Base-by-base conservation (phyloP, 768 basidiomycete genomes). In the Boletus insuetus region DNA sequence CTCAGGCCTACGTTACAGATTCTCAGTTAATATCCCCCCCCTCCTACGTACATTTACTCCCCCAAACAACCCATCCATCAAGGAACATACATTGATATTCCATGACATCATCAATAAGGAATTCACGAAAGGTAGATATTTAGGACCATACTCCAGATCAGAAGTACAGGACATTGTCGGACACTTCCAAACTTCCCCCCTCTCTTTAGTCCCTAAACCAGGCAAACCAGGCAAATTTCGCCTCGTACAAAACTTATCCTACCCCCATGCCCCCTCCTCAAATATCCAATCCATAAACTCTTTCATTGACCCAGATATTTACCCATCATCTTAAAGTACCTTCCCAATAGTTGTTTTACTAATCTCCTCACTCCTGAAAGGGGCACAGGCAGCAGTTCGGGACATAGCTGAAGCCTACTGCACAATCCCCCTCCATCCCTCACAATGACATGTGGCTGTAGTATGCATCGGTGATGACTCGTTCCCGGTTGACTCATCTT, bases 241-340 rank as follows among this genome's bases (percentile, higher is more conserved):
- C 0, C 46, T 71, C 0, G 39, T 75, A 0, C 73, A 76, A 24
- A 72, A 76, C 40, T 61, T 68, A 2, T 75, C 49, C 32, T 75
- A 11, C 16, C 69, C 67, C 7, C 3, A 6, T 0, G 22, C n/a
- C 3, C 0, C 20, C 2, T 4, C 42, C 1, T 12, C n/a, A 17
- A 55, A 24, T 20, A 8, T 67, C 10, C n/a, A 60, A 14, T 77
- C 75, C 0, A 70, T 78, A 20, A 78, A 78, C 32, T 56, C 55
- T 0, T 17, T 40, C 5, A 72, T 80, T 9, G 45, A 74, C 35
- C 49, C 72, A 0, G 43, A 64, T 19, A 3, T 43, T 46, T 53
- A 22, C n/a, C 44, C 48, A 0, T 3, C 51, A 1, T n/a, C 17
- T 0, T 55, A 32, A 2, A 56, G 49, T 20, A 49, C 39, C 0